Base-by-base conservation (phyloP, 768 basidiomycete species). In the Leccinellum rugosiceps region DNA sequence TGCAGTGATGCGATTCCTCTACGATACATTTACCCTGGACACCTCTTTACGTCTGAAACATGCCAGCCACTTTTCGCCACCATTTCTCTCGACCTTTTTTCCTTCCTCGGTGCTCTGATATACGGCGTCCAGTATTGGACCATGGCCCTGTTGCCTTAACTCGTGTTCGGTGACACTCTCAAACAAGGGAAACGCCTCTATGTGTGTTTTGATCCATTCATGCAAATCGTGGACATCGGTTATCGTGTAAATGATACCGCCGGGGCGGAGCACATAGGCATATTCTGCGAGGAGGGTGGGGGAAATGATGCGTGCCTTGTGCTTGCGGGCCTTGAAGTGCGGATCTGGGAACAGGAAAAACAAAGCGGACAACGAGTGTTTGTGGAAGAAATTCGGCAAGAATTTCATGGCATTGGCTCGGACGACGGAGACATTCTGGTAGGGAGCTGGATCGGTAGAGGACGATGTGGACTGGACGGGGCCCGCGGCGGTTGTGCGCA, bases 291-390 rank as follows among this genome's bases (percentile, higher is more conserved):
- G 82, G 30, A 99, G 81, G n/a, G 96, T 95, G 6, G 94, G 91
- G 52, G 95, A 97, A 69, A 98, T 95, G 70, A 98, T 98, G 68
- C 97, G 88, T 2, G 96, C 96, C 77, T 99, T 99, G 80, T 98
- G 96, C 73, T 99, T 99, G 65, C 95, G 87, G 9, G 84, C 81
- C 73, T 99, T 98, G 83, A 99, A 99, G 72, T 98, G 97, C 0
- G 97, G 97, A 74, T 99, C 97, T 43, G 97, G 97, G 75, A 98
- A 99, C 57, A 98, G 83, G 78, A 99, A 98, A 77, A 99, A 99
- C 50, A 99, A 80, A 49, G 96, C 87, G 19, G 90, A 87, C 35
- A 99, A 79, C 61, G 96, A 96, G 56, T 87, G 87, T 69, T 95
- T 94, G 23, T 80, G 69, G 73, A 99, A 97, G 74, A 94, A 98